Base-by-base conservation (phyloP, 495 filamentous ascomycete genomes). In the Aspergillus baeticus region DNA sequence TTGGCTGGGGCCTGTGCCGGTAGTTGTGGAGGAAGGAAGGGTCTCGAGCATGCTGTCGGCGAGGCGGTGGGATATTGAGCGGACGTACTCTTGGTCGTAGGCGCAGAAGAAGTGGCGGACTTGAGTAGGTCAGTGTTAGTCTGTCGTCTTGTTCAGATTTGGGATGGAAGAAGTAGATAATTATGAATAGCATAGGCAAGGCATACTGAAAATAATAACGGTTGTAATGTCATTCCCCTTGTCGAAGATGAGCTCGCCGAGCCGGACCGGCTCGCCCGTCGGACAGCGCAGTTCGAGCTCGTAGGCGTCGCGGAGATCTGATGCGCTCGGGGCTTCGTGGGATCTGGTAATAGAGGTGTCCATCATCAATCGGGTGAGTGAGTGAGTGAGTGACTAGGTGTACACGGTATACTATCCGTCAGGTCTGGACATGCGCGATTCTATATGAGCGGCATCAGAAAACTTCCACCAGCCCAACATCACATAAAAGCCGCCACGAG, bases 71-170 rank as follows among this genome's bases (percentile, higher is more conserved):
- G 58, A 35, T 11, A 65, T 54, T 4, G 37, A 45, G n/a, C 54
- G 63, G 21, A 68, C 65, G 37, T 68, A 68, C 43, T 55, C 53
- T 58, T 68, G 63, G 26, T 68, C 65, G 35, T 68, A 68, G 26
- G 54, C 31, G 48, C 65, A 68, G 51, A 68, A 68, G 48, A 65
- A 68, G 56, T 68, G 65, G 33, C 63, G 60, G 5, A 66, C 65
- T 67, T 20, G 7, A 14, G 0, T 5, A 20, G 14, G 37, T 6
- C 23, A 10, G 6, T n/a, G 37, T 15, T n/a, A 10, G 15, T 13
- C n/a, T n/a, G n/a, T n/a, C n/a, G n/a, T n/a, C n/a, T n/a, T n/a
- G n/a, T n/a, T n/a, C n/a, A n/a, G n/a, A n/a, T n/a, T n/a, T n/a
- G n/a, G n/a, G n/a, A n/a, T n/a, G n/a, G n/a, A n/a, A n/a, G n/a